Base-by-base conservation (phyloP, 2,329 filamentous ascomycete species). In the Colletotrichum lentis region DNA sequence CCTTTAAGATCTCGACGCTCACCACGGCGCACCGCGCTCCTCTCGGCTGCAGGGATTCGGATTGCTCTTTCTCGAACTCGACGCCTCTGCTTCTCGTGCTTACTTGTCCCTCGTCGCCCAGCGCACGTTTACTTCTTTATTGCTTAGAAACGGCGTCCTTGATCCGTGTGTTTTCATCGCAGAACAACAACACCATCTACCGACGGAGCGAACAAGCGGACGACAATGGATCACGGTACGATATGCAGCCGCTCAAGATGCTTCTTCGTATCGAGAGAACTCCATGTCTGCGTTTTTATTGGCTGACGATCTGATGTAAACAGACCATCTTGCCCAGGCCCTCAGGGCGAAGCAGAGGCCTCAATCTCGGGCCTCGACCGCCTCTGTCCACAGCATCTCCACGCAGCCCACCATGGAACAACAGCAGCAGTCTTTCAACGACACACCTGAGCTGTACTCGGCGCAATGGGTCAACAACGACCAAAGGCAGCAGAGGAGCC, bases 291-390 rank as follows among this genome's bases (percentile, higher is more conserved):
- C 61, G 67, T 71, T 74, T 35, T 73, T 75, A 49, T 70, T 72
- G 71, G 73, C 75, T 74, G 73, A 58, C 61, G 27, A 53, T 53
- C n/a, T 12, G 20, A 55, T 69, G 61, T 62, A 69, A 55, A 65
- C 60, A 76, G 77, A 81, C 66, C 70, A 73, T 55, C 72, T 76
- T 66, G 73, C 75, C 68, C 78, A 80, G 56, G 27, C 64, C 56
- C 58, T 62, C 70, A 82, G 83, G 73, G 77, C 82, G 54, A 80
- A 81, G 73, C 85, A 83, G 75, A 82, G 85, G 70, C 80, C 85
- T 43, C 80, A 83, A 66, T 88, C 85, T 57, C 81, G 84, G 73
- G 86, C 82, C 60, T 88, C 85, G 39, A 88, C 85, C 35, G 82
- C 85, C 24, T 88, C 86, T 14, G 81, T 86, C 60, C 85, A 86